These are phyloP conservation scores for Pseudogymnoascus sp. DNA, from an alignment of 2,329 filamentous ascomycete genomes.

Conservation along the genomic window DNA sequence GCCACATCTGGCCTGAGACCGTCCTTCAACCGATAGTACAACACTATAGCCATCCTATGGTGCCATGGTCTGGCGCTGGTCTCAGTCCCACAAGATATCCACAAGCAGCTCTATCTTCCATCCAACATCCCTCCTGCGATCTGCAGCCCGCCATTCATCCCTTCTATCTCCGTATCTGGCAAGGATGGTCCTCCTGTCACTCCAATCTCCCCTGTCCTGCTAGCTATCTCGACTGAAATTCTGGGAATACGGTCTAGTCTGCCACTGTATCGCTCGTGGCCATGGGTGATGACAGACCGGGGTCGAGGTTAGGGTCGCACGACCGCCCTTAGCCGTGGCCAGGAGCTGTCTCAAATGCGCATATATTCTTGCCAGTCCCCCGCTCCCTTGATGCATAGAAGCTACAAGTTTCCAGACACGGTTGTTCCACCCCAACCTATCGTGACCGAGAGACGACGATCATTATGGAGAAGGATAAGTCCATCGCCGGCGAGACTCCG, in stretches of 20 bases:
- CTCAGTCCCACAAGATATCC: background rate
- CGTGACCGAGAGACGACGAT: slow-evolving; percentile 7
- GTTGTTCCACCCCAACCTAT: background rate
- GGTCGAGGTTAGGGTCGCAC: background rate
- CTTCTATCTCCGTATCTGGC: background rate
- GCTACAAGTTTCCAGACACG: slow-evolving; percentile 4
- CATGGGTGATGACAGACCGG: background rate
- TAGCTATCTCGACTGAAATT: slow-evolving; percentile 2
- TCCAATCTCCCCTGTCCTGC: background rate
- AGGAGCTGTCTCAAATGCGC: slow-evolving; percentile 1
- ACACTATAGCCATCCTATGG: background rate
- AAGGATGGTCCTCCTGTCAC: background rate
- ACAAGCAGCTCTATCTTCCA: background rate
- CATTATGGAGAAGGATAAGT: slow-evolving; percentile 3
- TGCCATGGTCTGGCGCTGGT: background rate
- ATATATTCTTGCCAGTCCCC: slow-evolving; percentile 4
- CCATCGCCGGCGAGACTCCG: background rate
- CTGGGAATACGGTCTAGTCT: background rate
- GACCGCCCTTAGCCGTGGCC: background rate
- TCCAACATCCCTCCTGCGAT: background rate
- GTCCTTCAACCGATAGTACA: background rate
- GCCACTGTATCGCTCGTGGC: background rate
- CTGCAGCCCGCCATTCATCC: background rate
- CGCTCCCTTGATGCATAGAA: background rate
- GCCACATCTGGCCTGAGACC: background rate